Percentiles rank a stretch among this genome's conserved stretches.
Conservation (phyloP, 2,329 filamentous ascomycete genomes). For the Alternaria solani region DNA sequence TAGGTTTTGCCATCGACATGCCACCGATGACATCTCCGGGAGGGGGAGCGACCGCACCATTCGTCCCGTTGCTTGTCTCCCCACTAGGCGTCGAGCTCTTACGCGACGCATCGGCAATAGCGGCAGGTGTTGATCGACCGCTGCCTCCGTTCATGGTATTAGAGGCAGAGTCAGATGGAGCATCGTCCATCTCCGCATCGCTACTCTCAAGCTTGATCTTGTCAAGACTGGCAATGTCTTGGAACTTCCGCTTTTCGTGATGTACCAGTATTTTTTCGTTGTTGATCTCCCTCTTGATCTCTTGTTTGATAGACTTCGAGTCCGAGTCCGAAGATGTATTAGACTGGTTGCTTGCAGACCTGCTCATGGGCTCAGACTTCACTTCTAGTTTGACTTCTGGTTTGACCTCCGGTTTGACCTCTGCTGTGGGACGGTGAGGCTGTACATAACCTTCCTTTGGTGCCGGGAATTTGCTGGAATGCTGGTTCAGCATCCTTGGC, state of each 20-base stretch:
- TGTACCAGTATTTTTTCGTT: slow-evolving; percentile 71
- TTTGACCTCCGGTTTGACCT: slow-evolving; percentile 35
- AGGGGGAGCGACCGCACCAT: slow-evolving; percentile 6
- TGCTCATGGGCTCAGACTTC: slow-evolving; percentile 35
- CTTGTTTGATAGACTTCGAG: slow-evolving; percentile 23
- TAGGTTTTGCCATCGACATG: slow-evolving; percentile 41
- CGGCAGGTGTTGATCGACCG: slow-evolving; percentile 39
- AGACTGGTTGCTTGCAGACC: slow-evolving; percentile 32
- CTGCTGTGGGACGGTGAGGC: slow-evolving; percentile 28
- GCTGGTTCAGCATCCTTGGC: slow-evolving; percentile 61
- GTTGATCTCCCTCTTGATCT: slow-evolving; percentile 34
- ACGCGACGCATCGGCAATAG: slow-evolving; percentile 20
- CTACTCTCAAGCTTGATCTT: slow-evolving; percentile 30
- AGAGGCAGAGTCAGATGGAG: slow-evolving; percentile 32
- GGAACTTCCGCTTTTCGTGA: slow-evolving; percentile 80
- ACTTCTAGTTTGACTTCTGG: slow-evolving; percentile 27
- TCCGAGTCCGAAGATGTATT: slow-evolving; percentile 19
- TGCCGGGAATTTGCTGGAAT: slow-evolving; percentile 55
- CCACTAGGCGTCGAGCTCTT: slow-evolving; percentile 27
- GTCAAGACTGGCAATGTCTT: slow-evolving; percentile 76
- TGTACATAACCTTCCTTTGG: slow-evolving; percentile 36
- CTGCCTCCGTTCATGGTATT: slow-evolving; percentile 34
- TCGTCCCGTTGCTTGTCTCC: slow-evolving; percentile 19
- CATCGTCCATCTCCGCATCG: slow-evolving; percentile 45
- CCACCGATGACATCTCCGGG: slow-evolving; percentile 29